Evolutionary conservation across 2,329 filamentous ascomycete genomes (phyloP), one percentile per base, ranked within the genome.

Genomic region (Hypoxylon sp.): DNA sequence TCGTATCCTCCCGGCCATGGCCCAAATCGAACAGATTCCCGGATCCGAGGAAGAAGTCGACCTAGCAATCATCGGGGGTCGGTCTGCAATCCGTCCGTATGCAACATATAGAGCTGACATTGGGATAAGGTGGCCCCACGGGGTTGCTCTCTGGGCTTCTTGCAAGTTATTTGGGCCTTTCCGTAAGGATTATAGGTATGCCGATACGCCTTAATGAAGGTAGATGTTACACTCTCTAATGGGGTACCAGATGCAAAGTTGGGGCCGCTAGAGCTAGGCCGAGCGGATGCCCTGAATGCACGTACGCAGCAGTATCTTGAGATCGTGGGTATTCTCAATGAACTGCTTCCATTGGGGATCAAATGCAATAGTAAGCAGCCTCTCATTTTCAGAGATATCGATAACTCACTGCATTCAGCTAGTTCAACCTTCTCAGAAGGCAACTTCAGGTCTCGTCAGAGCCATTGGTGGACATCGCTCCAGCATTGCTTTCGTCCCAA

Each of bases 241-340:
- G 20, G 35, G 27, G 55, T 25, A 50, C 20, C 13, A 84, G 83
- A 83, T 44, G 79, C 75, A 49, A 83, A 84, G 68, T 69, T 78
- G 0, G 75, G 74, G 0, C 78, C 80, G 0, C 72, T 85, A 2
- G 76, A 81, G 2, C 71, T 85, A 2, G 84, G 84, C 1, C 77
- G 84, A 20, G 84, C 84, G 40, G 84, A 85, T 72, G 84, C 84
- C 0, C 75, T 85, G 59, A 85, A 85, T 44, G 84, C 84, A 5
- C 79, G 84, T 8, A 85, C 83, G 0, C 84, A 85, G 44, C 84
- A 85, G 49, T 83, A 83, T 33, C 77, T 85, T 1, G 83, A 85
- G 54, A 78, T 84, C 6, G 82, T 81, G 3, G 79, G 81, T 6
- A 78, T 85, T 14, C 73, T 84, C 1, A 77, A 82, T 35, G 80